Evolutionary conservation across 2,329 filamentous ascomycete species (phyloP), one percentile per base, ranked within the genome.

Genomic region (Xylariales sp.): DNA sequence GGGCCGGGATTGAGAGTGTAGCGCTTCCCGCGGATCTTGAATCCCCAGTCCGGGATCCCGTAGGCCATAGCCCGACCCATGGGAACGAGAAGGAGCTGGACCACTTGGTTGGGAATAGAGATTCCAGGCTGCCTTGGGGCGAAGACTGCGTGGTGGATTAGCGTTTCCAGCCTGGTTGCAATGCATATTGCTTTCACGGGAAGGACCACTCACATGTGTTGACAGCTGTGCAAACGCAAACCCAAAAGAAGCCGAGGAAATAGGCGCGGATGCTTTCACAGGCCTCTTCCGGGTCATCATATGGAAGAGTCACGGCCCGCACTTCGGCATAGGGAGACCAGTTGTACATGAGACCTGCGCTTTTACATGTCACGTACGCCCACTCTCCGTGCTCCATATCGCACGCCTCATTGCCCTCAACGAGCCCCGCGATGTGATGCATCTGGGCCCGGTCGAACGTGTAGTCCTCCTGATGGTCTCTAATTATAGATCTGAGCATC

Each of bases 1-100:
- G 70, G 70, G 0, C 75, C 74, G 0, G 76, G 74, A 51, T 78
- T 79, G 9, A 78, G 62, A 5, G 65, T 69, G 51, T 74, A 70
- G n/a, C 66, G 63, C 16, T 63, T 51, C 7, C 71, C 70, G 29
- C 66, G 59, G 6, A 64, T 48, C 0, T 52, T 61, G 15, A 68
- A 62, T 4, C 55, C 49, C 12, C 46, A 51, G 48, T 63, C 62
- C 3, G 64, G 62, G 32, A 66, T 50, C 22, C 57, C 40, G 36
- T 52, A 52, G 43, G 61, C 59, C 57, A 62, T 58, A 0, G 57
- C 42, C 5, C 60, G 51, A 1, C 66, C 66, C 1, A 66, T 39
- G 1, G 66, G 66, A 41, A 63, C 63, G 0, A 63, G 56, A 1
- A 70, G 43, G 25, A 72, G 44, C 40, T 70, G 62, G 0, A 65